Conservation (phyloP, 805 yeast genomes). For the Millerago galiae region DNA sequence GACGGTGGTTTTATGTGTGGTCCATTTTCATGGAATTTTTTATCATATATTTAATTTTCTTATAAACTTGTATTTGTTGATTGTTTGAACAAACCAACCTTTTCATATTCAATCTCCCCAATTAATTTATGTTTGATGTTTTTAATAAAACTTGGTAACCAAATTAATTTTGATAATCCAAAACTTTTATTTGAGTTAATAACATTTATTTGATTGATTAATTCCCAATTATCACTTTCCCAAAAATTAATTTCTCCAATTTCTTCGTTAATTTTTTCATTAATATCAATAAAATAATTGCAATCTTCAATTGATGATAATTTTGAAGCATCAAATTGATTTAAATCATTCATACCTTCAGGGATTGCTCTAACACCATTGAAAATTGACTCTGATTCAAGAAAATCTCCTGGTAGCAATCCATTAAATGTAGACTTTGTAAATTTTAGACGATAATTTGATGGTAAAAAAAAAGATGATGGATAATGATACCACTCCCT, state of each 20-base stretch:
- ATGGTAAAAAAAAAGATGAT: slow-evolving; percentile 73
- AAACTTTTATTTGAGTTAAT: slow-evolving; percentile 42
- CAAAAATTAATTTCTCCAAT: slow-evolving; percentile 32
- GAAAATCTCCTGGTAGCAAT: slow-evolving; percentile 80
- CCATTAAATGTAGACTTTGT: slow-evolving; percentile 80
- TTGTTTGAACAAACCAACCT: not conserved
- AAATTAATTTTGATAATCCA: slow-evolving; percentile 24
- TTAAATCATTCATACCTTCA: slow-evolving; percentile 66
- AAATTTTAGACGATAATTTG: slow-evolving; percentile 56
- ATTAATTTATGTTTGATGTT: not conserved
- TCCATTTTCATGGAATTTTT: no score
- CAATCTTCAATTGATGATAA: slow-evolving; percentile 47
- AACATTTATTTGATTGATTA: slow-evolving; percentile 19
- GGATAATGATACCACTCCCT: slow-evolving; percentile 95
- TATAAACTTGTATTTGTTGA: not conserved
- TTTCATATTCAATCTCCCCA: not conserved
- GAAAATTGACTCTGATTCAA: slow-evolving; percentile 33
- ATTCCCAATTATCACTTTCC: slow-evolving; percentile 36
- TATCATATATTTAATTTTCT: not conserved
- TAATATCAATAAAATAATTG: slow-evolving; percentile 65
- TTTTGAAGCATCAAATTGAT: slow-evolving; percentile 56
- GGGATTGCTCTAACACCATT: slow-evolving; percentile 45
- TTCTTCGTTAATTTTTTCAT: slow-evolving; percentile 38
- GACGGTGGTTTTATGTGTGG: not conserved
- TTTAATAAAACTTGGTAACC: not conserved